These are phyloP conservation scores for Elsinoe necatrix DNA, from an alignment of 2,329 filamentous ascomycete genomes.

Conservation along the genomic window DNA sequence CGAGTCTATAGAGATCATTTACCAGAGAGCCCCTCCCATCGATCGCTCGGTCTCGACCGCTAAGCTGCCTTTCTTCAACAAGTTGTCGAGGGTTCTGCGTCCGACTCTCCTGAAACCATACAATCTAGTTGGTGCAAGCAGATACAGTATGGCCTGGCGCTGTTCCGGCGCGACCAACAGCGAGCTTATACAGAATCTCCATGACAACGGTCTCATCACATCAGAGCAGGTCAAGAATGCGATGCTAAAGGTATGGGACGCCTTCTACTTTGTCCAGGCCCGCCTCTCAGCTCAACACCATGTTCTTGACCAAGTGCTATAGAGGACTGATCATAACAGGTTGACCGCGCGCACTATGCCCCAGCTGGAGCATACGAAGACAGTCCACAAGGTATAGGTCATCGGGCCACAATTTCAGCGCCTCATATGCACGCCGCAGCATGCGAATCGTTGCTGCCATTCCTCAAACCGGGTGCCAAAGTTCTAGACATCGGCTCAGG, in stretches of 20 bases:
- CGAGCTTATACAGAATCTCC: conserved; percentile 71
- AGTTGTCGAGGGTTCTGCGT: not conserved
- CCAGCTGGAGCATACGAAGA: conserved; percentile 64
- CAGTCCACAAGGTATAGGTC: conserved; percentile 60
- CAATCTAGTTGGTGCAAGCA: not conserved
- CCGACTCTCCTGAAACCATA: not conserved
- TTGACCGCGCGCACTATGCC: conserved; percentile 81
- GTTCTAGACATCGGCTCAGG: conserved; percentile 44
- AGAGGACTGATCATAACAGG: conserved; percentile 39
- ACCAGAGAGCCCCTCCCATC: too few relatives aligned
- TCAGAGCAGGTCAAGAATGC: conserved; percentile 64
- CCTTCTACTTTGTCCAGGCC: too few relatives aligned
- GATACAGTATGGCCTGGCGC: conserved; percentile 73
- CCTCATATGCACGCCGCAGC: conserved; percentile 66
- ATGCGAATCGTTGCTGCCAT: conserved; percentile 53
- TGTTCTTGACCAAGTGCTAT: too few relatives aligned
- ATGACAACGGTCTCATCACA: conserved; percentile 62
- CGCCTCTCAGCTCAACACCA: too few relatives aligned
- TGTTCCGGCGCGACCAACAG: conserved; percentile 67
- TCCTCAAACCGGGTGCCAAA: conserved; percentile 43
- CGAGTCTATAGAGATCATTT: too few relatives aligned
- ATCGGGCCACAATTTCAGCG: conserved; percentile 60
- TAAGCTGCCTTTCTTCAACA: not conserved
- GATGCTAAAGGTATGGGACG: conserved; percentile 59
- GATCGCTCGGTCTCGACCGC: not conserved